phyloP scores from a whole-genome alignment of 305 asterid genomes.

The Vinca major region DNA sequence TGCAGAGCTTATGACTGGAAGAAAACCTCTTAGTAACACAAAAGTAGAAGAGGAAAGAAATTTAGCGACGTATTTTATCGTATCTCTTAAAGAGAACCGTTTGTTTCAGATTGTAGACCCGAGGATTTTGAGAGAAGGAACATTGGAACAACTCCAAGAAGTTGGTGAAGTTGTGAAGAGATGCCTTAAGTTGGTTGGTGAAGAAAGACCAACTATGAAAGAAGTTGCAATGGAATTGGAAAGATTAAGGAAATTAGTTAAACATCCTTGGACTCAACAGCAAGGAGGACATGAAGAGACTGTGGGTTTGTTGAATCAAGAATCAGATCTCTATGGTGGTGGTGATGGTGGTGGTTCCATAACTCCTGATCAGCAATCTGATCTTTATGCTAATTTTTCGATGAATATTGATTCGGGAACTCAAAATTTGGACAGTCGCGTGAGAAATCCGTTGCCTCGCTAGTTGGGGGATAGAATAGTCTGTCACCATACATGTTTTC shows the following conservation, averaged over 20 bases:
- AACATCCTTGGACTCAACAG: conserved; percentile 22
- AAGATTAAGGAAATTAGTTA: conserved; percentile 31
- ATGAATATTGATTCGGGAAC: not conserved
- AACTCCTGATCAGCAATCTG: not conserved
- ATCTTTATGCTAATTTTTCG: not conserved
- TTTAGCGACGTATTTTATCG: conserved; percentile 15
- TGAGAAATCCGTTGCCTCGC: not conserved
- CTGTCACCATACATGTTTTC: too few relatives aligned
- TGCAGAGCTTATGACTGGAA: conserved; percentile 42
- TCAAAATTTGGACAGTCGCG: not conserved
- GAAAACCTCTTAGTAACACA: conserved; percentile 22
- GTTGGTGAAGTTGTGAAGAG: conserved; percentile 20
- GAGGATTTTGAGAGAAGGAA: conserved; percentile 22
- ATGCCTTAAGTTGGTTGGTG: conserved; percentile 18
- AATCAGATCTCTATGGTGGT: conserved; percentile 31
- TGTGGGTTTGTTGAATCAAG: conserved; percentile 21
- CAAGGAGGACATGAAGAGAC: conserved; percentile 23
- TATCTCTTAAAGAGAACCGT: conserved; percentile 12
- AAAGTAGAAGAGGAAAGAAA: conserved; percentile 12
- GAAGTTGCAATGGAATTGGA: conserved; percentile 61
- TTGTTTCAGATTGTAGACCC: conserved; percentile 23
- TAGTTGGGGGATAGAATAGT: too few relatives aligned
- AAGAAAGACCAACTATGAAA: conserved; percentile 41
- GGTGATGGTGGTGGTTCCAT: too few relatives aligned
- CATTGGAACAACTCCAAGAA: conserved; percentile 18